Base-by-base conservation (phyloP, 257 asterid species). In the Nicotiana sylvestris region DNA sequence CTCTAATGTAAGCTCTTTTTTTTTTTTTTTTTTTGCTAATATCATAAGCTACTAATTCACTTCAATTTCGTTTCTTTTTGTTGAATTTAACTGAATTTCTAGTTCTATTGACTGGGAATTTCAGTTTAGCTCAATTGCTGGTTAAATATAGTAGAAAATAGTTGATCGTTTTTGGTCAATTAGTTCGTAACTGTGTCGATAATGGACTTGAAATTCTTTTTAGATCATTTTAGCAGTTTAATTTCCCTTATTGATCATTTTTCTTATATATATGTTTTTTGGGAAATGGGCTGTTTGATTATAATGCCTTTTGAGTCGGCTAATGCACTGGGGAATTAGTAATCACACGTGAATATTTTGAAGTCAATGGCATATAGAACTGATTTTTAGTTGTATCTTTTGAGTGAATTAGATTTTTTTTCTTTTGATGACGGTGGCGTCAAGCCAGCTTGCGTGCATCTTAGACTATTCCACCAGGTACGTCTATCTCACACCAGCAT, bases 1-100 rank as follows among this genome's bases (percentile, higher is more conserved):
- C 65, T 81, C 83, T 81, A 76, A 85, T 82, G 91, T 88, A 87
- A 35, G 89, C 60, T 80, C 62, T 64, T 21, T 67, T 77, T 5
- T 30, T 76, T 39, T 51, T 51, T 10, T 11, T 17, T 21, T 80
- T 81, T 5, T 29, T 66, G 37, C 6, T 39, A 39, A 43, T 43
- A 43, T 43, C 0, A 43, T 37, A 55, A 55, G 60, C 72, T 82
- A 1, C 29, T 55, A 77, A 16, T 77, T 77, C 70, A 6, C 17
- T 78, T 58, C 7, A 33, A 60, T 15, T 55, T 5, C 35, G 17
- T 81, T 61, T 25, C 69, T 66, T 32, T 56, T 68, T 37, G 6
- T 43, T 43, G 37, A 72, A 16, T 8, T 72, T 43, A 53, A 30
- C 78, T 43, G 39, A 72, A n/a, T 72, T 53, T 53, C 57, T 53